Evolutionary conservation across 1,139 yeast genomes (phyloP), one percentile per base, ranked within the genome.

Genomic region (Yamadazyma membranifaciens): DNA sequence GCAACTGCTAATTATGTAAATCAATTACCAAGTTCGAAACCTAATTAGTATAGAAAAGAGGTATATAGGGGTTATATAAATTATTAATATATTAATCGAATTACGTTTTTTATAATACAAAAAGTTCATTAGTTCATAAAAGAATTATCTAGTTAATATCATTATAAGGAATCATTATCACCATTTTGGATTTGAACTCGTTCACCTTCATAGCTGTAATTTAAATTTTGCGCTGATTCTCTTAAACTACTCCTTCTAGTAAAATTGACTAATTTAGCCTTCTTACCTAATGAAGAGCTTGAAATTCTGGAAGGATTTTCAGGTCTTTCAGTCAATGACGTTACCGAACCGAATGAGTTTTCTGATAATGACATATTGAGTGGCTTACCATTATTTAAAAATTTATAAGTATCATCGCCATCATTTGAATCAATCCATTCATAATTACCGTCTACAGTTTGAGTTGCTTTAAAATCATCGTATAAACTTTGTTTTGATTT

Each of bases 1-100:
- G 94, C 84, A 42, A 87, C 96, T 17, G 91, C 92, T 35, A 73
- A 74, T 42, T 87, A 73, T 56, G 87, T 82, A 9, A 74, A 70
- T 42, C 63, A 70, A 15, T 62, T 69, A 37, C 69, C 71, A 16
- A 41, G 33, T 11, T 37, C 45, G 11, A 47, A 46, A 36, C 35
- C 32, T 4, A 34, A 36, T 25, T 28, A 20, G 24, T 40, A 12
- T 40, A 32, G 25, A n/a, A 25, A 25, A 10, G 28, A 10, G 28
- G 28, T 33, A 11, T 12, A 33, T 11, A 25, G 22, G 29, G 28
- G 28, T 25, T 25, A 27, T 9, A 15, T 24, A 14, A 25, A 17
- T 31, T 32, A 39, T 40, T 34, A 37, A 37, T 41, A 43, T 43
- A 42, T 42, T 36, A 37, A 33, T 40, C 37, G 38, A 35, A 31